Base-by-base conservation (phyloP, 2,329 filamentous ascomycete species). In the Ceratocystis alfenasii region DNA sequence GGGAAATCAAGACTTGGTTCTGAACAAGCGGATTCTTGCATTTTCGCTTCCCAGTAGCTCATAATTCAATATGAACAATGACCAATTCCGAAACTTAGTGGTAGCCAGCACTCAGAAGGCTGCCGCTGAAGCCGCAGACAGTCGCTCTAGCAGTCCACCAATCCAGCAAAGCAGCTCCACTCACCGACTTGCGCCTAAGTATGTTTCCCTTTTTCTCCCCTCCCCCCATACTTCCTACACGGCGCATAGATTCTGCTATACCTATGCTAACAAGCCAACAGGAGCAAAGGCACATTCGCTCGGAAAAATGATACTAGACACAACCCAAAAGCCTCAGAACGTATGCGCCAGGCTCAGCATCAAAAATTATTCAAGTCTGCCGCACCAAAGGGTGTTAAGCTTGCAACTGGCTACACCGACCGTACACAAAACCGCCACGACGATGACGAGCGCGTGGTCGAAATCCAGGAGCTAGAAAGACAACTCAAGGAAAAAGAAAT, bases 81-180 rank as follows among this genome's bases (percentile, higher is more conserved):
- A 91, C 55, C 90, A 96, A 72, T 99, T 99, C 72, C 87, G 94
- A 65, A 87, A 88, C 69, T 82, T 97, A 5, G 76, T 96, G 25
- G 79, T 86, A 59, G 75, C 75, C 50, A 80, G 79, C 68, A 72
- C 79, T 5, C 72, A 75, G 65, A 79, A 78, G 68, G 68, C 75
- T 36, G 68, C 75, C 30, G 64, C 72, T 76, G 65, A 76, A 8
- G 20, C 62, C 12, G n/a, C 41, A 28, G 65, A 17, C 30, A 6
- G 15, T 57, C 17, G 15, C 10, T 5, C 12, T 33, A 15, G 12
- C 30, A 41, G 17, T 15, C 10, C 30, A 22, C 25, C 33, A 3
- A 15, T 12, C 6, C 20, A 53, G n/a, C 45, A 59, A 17, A 7
- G 28, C 28, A 30, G 28, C 53, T 59, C 60, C 6, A 57, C 25